These are phyloP conservation scores for Stagonosporopsis vannaccii DNA, from an alignment of 2,329 filamentous ascomycete species.

Conservation along the genomic window DNA sequence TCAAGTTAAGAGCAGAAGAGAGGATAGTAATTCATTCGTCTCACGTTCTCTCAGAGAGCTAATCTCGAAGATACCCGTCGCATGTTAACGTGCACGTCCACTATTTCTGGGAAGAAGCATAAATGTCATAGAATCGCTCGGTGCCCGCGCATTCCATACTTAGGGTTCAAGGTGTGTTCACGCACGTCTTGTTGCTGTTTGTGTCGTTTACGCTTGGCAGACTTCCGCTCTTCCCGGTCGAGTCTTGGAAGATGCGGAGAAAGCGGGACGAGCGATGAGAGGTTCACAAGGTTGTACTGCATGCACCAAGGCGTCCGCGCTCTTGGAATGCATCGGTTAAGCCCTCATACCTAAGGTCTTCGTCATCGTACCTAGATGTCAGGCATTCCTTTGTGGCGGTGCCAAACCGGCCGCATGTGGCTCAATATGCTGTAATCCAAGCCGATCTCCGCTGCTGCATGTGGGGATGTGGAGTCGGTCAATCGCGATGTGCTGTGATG, in stretches of 20 bases:
- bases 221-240: conserved; percentile 14
- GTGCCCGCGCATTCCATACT: background rate
- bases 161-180: background rate
- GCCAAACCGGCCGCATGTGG: background rate
- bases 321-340: conserved; percentile 6
- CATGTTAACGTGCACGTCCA: background rate
- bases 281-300: background rate
- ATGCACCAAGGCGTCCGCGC: conserved; percentile 11
- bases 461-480: background rate
- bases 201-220: conserved; percentile 16
- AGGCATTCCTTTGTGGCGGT: conserved; percentile 8
- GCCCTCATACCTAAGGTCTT: background rate
- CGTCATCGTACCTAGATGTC: conserved; percentile 5
- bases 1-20: background rate
- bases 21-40: background rate
- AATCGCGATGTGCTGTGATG: background rate
- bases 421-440: background rate
- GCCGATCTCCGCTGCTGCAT: background rate
- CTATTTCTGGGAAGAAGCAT: background rate
- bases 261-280: conserved; percentile 12
- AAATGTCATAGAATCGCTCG: background rate
- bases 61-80: background rate
- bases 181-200: conserved; percentile 5
- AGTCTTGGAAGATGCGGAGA: conserved; percentile 16
- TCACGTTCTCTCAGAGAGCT: background rate